Conservation (phyloP, 305 asterid species). For the Fraxinus dipetala region DNA sequence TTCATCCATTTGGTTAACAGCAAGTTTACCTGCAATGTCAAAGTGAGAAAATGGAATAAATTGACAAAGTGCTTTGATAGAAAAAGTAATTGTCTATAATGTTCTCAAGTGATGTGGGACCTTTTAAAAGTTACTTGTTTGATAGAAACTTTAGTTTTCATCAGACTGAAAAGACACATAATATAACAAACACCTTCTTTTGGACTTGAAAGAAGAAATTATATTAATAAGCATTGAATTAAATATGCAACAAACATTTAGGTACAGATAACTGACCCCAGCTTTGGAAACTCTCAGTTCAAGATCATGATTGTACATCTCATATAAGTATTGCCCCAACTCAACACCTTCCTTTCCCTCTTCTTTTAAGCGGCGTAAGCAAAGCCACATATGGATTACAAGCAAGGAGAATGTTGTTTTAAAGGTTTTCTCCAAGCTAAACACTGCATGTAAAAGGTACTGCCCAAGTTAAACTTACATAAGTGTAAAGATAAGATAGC, state of each 20-base stretch:
- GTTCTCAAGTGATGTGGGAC: background rate
- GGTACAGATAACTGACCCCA: conserved; percentile 64
- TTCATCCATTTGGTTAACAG: conserved; percentile 77
- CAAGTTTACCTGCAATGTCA: conserved; percentile 61
- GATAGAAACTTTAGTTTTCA: background rate
- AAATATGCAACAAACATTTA: conserved; percentile 11
- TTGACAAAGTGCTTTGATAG: conserved; percentile 1
- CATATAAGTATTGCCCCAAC: conserved; percentile 85
- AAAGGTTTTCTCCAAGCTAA: conserved; percentile 92
- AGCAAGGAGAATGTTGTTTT: conserved; percentile 85
- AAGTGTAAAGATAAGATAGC: background rate
- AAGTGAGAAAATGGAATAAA: conserved; percentile 11
- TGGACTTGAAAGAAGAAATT: background rate
- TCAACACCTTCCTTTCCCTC: conserved; percentile 93
- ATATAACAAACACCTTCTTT: background rate
- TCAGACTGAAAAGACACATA: background rate
- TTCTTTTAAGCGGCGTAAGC: conserved; percentile 76
- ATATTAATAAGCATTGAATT: background rate
- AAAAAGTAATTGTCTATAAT: background rate
- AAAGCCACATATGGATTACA: conserved; percentile 93
- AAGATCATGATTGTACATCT: conserved; percentile 83
- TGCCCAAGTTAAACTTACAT: conserved; percentile 13
- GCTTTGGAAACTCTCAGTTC: conserved; percentile 92
- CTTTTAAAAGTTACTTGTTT: background rate
- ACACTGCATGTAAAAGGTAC: conserved; percentile 51